Percentiles rank a stretch among this genome's conserved stretches.
Conservation (phyloP, 176 grass and related monocot species). For the Oryza glaberrima region DNA sequence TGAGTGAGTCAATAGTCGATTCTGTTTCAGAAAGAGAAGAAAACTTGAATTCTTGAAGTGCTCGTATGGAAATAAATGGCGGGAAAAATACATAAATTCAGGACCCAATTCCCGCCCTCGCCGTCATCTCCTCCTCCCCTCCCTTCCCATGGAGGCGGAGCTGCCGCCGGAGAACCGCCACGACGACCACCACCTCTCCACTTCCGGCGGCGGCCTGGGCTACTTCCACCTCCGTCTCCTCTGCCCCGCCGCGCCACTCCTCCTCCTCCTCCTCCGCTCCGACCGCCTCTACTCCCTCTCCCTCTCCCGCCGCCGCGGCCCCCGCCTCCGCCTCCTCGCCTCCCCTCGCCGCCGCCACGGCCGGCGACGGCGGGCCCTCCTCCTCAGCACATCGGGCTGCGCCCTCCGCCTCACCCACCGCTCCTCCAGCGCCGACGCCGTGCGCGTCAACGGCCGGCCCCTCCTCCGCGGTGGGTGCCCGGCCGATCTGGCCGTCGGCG, state of each 20-base stretch:
- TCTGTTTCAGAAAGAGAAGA: neutral
- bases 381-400: conserved; percentile 52
- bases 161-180: neutral
- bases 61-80: conserved; percentile 29
- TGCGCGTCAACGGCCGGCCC: conserved; percentile 57
- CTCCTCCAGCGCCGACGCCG: conserved; percentile 25
- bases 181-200: neutral
- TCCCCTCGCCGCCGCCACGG: neutral
- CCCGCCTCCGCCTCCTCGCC: conserved; percentile 44
- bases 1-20: no score
- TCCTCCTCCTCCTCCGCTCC: conserved; percentile 55
- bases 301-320: conserved; percentile 32
- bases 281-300: conserved; percentile 63
- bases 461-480: conserved; percentile 36
- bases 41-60: neutral
- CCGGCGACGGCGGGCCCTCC: conserved; percentile 34
- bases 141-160: conserved; percentile 25
- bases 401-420: conserved; percentile 53
- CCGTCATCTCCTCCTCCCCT: neutral
- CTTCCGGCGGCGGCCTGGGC: conserved; percentile 35
- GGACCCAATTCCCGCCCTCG: conserved; percentile 28
- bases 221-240: conserved; percentile 66
- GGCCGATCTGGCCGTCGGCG: conserved; percentile 54
- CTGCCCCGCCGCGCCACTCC: conserved; percentile 17
- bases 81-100: conserved; percentile 31